Evolutionary conservation across 2,329 filamentous ascomycete species (phyloP).

Genomic region (Colletotrichum tanaceti): DNA sequence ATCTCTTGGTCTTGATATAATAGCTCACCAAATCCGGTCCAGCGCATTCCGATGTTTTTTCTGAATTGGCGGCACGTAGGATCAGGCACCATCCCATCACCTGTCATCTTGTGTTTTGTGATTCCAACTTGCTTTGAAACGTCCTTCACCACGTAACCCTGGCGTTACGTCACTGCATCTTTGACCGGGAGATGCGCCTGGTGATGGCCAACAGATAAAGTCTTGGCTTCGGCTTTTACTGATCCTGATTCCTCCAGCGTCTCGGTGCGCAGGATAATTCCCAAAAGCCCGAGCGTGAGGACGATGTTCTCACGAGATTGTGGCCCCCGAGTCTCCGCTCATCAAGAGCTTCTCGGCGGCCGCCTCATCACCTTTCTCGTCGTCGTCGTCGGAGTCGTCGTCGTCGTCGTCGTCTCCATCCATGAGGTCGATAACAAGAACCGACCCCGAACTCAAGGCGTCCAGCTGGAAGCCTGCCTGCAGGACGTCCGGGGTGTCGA

Average conservation of each 20-base stretch:
- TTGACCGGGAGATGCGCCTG: neutral
- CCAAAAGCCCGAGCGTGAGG: neutral
- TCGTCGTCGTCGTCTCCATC: constrained; percentile 40
- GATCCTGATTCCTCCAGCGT: neutral
- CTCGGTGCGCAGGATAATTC: no score
- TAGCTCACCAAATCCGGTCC: no score
- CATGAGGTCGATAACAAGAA: constrained; percentile 44
- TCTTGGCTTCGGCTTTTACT: neutral
- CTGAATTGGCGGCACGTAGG: no score
- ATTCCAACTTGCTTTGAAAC: neutral
- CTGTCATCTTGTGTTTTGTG: neutral
- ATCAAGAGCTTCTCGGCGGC: constrained; percentile 27
- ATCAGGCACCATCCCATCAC: no score
- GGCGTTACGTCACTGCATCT: no score
- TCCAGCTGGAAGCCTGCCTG: constrained; percentile 44
- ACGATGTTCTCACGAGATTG: neutral
- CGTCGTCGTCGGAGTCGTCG: constrained; percentile 36
- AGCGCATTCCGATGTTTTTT: no score
- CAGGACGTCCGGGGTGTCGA: constrained; percentile 38
- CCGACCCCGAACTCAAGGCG: constrained; percentile 40
- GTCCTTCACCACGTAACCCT: neutral
- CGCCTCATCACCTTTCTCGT: constrained; percentile 40
- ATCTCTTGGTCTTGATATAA: no score
- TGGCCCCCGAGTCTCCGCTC: constrained; percentile 26
- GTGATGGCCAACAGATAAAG: no score